Evolutionary conservation across 2,329 filamentous ascomycete genomes (phyloP).

Genomic region (Laburnicola sp.): DNA sequence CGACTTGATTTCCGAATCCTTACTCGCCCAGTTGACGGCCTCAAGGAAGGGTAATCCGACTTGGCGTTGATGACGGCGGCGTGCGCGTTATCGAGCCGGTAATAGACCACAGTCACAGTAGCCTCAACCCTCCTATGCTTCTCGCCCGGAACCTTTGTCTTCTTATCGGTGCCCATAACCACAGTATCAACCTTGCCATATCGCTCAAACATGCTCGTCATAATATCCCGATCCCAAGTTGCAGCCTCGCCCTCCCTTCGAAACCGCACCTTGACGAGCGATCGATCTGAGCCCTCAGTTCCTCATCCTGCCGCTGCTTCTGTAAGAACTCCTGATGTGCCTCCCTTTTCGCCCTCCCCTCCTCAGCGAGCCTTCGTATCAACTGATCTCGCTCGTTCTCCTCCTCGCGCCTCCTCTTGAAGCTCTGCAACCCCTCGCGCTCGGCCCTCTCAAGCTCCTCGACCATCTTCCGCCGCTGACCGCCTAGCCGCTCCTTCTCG

Average conservation of each 20-base stretch:
- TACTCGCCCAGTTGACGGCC: conserved; percentile 59
- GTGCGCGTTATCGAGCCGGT: conserved; percentile 61
- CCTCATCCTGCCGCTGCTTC: conserved; percentile 56
- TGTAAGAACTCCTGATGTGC: conserved; percentile 58
- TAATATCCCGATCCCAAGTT: conserved; percentile 51
- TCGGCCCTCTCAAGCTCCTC: conserved; percentile 85
- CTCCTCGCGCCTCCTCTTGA: conserved; percentile 52
- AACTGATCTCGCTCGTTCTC: conserved; percentile 63
- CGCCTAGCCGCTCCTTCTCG: conserved; percentile 73
- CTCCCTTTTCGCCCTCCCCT: conserved; percentile 57
- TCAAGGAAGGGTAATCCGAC: conserved; percentile 55
- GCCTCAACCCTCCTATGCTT: conserved; percentile 57
- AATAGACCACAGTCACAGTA: conserved; percentile 60
- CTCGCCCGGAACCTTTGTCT: conserved; percentile 52
- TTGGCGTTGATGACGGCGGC: conserved; percentile 58
- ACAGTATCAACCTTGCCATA: conserved; percentile 63
- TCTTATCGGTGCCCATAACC: conserved; percentile 61
- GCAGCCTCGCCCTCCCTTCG: conserved; percentile 51
- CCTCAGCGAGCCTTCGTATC: conserved; percentile 51
- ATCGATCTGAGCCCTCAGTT: conserved; percentile 54
- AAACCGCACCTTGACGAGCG: conserved; percentile 63
- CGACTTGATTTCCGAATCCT: conserved; percentile 54
- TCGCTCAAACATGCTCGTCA: conserved; percentile 53
- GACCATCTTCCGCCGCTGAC: conserved; percentile 73
- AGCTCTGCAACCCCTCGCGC: conserved; percentile 46